Evolutionary conservation across 495 filamentous ascomycete species (phyloP).

Genomic region (Aspergillus carlsbadensis): DNA sequence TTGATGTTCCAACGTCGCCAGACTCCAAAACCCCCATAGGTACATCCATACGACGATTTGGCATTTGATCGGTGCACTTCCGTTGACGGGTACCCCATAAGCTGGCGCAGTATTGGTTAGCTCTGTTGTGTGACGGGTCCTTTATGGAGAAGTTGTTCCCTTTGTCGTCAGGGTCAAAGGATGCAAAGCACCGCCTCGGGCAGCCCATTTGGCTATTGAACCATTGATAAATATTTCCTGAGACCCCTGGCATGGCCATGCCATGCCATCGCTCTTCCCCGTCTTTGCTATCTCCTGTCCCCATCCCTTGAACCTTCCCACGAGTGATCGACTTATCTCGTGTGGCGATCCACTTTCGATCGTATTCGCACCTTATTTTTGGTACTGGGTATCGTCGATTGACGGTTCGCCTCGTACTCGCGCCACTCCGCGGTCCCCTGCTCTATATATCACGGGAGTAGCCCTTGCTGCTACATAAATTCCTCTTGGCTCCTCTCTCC

Average conservation of each 20-base stretch:
- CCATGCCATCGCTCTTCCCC: neutral
- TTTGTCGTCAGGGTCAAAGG: slow-evolving; percentile 11
- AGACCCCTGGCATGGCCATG: neutral
- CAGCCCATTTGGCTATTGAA: neutral
- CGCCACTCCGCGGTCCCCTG: neutral
- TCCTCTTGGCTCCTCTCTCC: neutral
- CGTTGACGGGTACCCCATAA: neutral
- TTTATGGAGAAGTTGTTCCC: neutral
- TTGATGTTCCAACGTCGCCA: no score
- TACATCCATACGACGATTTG: neutral
- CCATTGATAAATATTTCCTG: slow-evolving; percentile 6
- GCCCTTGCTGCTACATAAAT: no score
- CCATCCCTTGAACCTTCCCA: neutral
- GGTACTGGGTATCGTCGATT: neutral
- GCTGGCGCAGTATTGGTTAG: slow-evolving; percentile 9
- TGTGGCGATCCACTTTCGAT: slow-evolving; percentile 16
- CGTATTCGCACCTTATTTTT: slow-evolving; percentile 28
- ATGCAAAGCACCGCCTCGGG: slow-evolving; percentile 9
- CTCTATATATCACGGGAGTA: neutral
- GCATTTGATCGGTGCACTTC: neutral
- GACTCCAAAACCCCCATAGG: no score
- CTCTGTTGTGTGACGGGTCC: neutral
- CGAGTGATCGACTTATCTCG: neutral
- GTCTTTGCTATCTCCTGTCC: neutral
- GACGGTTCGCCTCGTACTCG: slow-evolving; percentile 11